Conservation (phyloP, 345 rosid genomes). For the Mallotus nudiflorus region DNA sequence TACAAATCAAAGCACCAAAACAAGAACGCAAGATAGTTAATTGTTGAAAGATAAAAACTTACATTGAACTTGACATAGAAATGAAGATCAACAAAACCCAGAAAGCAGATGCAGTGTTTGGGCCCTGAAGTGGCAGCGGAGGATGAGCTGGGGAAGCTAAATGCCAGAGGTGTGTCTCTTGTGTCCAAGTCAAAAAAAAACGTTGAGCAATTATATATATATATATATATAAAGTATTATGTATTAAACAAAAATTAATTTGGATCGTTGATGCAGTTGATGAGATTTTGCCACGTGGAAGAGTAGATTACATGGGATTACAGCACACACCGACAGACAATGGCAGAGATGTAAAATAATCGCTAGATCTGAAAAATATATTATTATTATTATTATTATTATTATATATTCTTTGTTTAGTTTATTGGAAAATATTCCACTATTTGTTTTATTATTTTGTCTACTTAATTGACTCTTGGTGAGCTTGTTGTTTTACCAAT, state of each 20-base stretch:
- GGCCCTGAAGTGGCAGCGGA: background rate
- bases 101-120: background rate
- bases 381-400: too few species aligned
- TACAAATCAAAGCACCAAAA: background rate
- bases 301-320: background rate
- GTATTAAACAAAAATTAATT: too few species aligned
- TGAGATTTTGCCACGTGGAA: conserved; percentile 24
- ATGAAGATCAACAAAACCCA: background rate
- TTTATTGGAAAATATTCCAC: too few species aligned
- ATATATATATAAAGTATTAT: background rate
- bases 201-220: background rate
- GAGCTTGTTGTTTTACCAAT: too few species aligned
- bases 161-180: background rate
- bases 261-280: background rate
- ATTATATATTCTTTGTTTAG: too few species aligned
- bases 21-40: background rate
- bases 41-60: background rate
- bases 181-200: background rate
- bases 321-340: conserved; percentile 53
- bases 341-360: conserved; percentile 32
- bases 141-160: too few species aligned
- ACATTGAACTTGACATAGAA: background rate
- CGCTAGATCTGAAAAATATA: background rate
- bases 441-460: too few species aligned
- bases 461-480: too few species aligned